Percentiles rank a stretch among this genome's conserved stretches.
Conservation (phyloP, 1,139 yeast genomes). For the Zhuliangozyma parablackwelliae region DNA sequence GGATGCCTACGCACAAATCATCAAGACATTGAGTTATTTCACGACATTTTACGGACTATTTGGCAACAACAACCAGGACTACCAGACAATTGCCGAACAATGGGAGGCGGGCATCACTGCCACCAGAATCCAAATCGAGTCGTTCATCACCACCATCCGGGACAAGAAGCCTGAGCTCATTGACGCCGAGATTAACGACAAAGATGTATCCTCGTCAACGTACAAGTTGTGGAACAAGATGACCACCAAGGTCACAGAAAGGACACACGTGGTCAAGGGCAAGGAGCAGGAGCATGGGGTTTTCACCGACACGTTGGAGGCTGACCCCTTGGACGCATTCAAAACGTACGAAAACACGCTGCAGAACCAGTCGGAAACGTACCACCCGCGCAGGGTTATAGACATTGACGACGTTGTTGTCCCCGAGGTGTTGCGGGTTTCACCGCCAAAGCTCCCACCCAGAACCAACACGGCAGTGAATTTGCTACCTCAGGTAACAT, state of each 20-base stretch:
- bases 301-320: constrained; percentile 26
- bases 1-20: constrained; percentile 26
- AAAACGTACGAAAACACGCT: constrained; percentile 25
- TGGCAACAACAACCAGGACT: constrained; percentile 7
- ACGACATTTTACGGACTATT: constrained; percentile 37
- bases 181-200: constrained; percentile 27
- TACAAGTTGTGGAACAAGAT: constrained; percentile 27
- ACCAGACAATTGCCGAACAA: constrained; percentile 21
- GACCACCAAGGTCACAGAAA: constrained; percentile 19
- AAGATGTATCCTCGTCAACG: constrained; percentile 21
- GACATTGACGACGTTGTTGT: constrained; percentile 17
- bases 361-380: constrained; percentile 24
- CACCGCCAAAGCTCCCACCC: constrained; percentile 29
- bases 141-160: constrained; percentile 26
- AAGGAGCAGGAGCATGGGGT: constrained; percentile 28
- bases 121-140: constrained; percentile 32
- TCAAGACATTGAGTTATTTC: constrained; percentile 26
- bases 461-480: constrained; percentile 17
- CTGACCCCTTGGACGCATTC: constrained; percentile 34
- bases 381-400: constrained; percentile 24
- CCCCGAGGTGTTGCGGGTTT: constrained; percentile 6
- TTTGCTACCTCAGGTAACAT: constrained; percentile 1
- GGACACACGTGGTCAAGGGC: constrained; percentile 23
- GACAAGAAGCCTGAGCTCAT: constrained; percentile 29
- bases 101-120: constrained; percentile 36